Evolutionary conservation across 2,329 filamentous ascomycete species (phyloP).

Genomic region (Tolypocladium tundrense): DNA sequence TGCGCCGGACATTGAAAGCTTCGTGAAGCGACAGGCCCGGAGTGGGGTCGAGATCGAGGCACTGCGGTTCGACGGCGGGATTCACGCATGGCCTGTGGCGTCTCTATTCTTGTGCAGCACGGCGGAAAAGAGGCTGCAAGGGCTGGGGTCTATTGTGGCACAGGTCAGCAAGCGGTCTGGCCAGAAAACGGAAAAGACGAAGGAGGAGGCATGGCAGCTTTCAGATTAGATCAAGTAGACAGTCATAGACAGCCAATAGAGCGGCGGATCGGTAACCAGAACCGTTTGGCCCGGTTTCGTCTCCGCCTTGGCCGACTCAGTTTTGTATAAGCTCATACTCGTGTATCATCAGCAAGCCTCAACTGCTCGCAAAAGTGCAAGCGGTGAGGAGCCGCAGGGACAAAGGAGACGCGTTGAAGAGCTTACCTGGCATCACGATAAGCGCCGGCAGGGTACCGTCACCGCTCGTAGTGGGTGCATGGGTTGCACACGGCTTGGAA

Average conservation of each 20-base stretch:
- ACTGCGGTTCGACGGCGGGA: conserved; percentile 52
- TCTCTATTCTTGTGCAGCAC: conserved; percentile 43
- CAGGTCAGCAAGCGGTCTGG: conserved; percentile 24
- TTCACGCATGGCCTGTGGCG: conserved; percentile 78
- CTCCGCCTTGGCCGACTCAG: conserved; percentile 21
- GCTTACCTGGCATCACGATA: background rate
- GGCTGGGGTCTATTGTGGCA: conserved; percentile 32
- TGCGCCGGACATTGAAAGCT: conserved; percentile 53
- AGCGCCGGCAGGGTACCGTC: background rate
- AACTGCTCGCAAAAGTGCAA: background rate
- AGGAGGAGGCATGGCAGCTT: conserved; percentile 13
- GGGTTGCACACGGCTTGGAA: background rate
- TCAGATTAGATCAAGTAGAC: conserved; percentile 60
- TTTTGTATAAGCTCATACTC: conserved; percentile 23
- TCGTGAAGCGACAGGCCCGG: conserved; percentile 45
- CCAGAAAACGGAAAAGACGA: conserved; percentile 8
- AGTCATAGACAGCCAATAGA: conserved; percentile 19
- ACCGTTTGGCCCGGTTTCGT: conserved; percentile 39
- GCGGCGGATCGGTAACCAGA: conserved; percentile 33
- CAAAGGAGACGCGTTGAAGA: background rate
- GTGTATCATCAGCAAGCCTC: conserved; percentile 16
- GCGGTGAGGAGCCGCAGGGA: background rate
- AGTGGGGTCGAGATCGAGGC: conserved; percentile 44
- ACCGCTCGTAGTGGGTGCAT: background rate
- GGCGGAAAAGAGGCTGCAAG: conserved; percentile 38